Evolutionary conservation across 1,284 basidiomycete species (phyloP).

Genomic region (Takashimella tepidaria): DNA sequence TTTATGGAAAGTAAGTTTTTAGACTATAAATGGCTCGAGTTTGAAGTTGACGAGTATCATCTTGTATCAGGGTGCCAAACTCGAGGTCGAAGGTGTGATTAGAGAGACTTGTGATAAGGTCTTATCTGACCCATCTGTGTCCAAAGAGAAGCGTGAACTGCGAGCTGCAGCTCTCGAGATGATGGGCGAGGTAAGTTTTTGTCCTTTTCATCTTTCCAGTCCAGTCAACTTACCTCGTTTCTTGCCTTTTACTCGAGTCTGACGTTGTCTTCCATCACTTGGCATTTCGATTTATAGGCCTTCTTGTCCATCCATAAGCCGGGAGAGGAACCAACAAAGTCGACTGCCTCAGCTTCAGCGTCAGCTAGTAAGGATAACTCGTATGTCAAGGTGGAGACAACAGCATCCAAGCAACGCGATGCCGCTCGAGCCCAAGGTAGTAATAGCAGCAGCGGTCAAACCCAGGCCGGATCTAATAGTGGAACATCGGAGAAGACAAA

Average conservation of each 20-base stretch:
- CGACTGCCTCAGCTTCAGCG: no score
- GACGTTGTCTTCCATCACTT: neutral
- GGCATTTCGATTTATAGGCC: constrained; percentile 22
- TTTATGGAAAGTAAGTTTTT: constrained; percentile 68
- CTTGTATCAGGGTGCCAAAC: constrained; percentile 73
- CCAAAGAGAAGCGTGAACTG: constrained; percentile 60
- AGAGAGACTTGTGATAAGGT: constrained; percentile 89
- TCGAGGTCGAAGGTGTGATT: constrained; percentile 90
- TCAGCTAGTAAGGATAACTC: constrained; percentile 53
- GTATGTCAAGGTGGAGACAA: constrained; percentile 76
- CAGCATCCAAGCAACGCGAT: constrained; percentile 47
- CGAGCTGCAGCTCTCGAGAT: constrained; percentile 78
- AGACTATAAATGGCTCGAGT: neutral
- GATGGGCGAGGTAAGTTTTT: constrained; percentile 68
- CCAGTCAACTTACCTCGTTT: neutral
- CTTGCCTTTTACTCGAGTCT: neutral
- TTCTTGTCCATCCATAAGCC: constrained; percentile 61
- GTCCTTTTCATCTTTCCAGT: constrained; percentile 1
- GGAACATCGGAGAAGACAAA: neutral
- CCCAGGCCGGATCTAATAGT: neutral
- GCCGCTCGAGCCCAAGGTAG: constrained; percentile 20
- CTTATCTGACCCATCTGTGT: constrained; percentile 52
- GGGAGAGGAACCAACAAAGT: constrained; percentile 43
- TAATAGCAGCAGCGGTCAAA: no score
- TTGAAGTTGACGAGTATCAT: constrained; percentile 9